A percentile compares a stretch with the other conserved stretches of the same genome.
These are phyloP conservation scores for Kluyveromyces sp. DNA, from an alignment of 1,139 yeast genomes.

Conservation along the genomic window DNA sequence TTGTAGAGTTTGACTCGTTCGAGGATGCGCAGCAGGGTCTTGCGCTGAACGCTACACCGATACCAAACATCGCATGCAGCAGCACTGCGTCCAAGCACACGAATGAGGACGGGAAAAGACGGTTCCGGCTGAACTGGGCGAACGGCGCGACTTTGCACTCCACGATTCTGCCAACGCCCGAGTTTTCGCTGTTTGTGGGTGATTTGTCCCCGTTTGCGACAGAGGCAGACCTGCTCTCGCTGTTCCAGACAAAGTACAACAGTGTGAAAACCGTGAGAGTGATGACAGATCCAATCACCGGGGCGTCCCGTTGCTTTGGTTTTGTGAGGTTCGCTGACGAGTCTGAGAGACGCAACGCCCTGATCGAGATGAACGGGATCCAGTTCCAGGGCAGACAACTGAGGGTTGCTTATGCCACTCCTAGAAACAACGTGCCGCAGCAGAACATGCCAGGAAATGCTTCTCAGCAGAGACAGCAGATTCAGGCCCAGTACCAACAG, in stretches of 20 bases:
- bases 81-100: conserved; percentile 19
- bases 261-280: conserved; percentile 81
- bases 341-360: conserved; percentile 67
- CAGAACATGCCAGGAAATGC: conserved; percentile 12
- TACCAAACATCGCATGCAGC: conserved; percentile 50
- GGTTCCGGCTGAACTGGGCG: conserved; percentile 81
- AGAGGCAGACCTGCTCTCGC: conserved; percentile 59
- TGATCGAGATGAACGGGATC: conserved; percentile 76
- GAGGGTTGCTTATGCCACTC: conserved; percentile 69
- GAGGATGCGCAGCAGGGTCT: conserved; percentile 67
- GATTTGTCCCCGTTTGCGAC: conserved; percentile 73
- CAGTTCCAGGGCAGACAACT: conserved; percentile 69
- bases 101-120: conserved; percentile 32
- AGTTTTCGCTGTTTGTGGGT: conserved; percentile 77
- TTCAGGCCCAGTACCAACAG: conserved; percentile 10
- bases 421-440: conserved; percentile 38
- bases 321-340: conserved; percentile 76
- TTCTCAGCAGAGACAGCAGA: conserved; percentile 11
- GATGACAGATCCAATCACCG: conserved; percentile 74
- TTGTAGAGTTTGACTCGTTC: conserved; percentile 67
- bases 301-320: conserved; percentile 80
- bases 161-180: conserved; percentile 35
- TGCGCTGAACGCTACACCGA: conserved; percentile 57
- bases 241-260: conserved; percentile 64
- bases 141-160: conserved; percentile 51